Evolutionary conservation across 192 early-diverging fungal species (phyloP), one percentile per base, ranked within the genome.

Genomic region (Coemansia sp.): DNA sequence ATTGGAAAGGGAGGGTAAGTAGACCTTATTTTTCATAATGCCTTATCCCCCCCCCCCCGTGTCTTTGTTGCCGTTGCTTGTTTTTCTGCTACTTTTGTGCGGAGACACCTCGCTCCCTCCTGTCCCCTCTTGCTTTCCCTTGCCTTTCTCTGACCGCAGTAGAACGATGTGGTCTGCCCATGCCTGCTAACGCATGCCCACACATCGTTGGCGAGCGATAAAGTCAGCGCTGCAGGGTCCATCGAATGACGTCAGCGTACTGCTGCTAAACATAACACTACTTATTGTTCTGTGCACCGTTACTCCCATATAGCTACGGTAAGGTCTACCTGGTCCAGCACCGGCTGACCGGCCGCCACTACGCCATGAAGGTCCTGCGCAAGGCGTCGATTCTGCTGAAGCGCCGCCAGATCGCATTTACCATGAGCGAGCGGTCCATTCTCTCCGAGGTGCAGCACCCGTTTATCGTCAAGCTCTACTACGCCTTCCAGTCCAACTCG

Each of bases 331-430:
- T 94, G 36, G 89, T 93, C 3, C 83, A 81, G 44, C 84, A 92
- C 65, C 86, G 82, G 55, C 57, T 55, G 39, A 70, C 73, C 14
- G 50, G 30, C 14, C 41, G 50, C 32, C 58, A 85, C 35, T 94
- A 87, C 63, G 94, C 94, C 19, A 94, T 94, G 94, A 97, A 97
- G 72, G 89, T 93, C 3, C 78, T 97, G 33, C 83, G 84, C 69
- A 94, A 97, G 75, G 91, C 91, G 3, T 83, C 86, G 23, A 80
- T 96, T 32, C 79, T 91, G 36, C 67, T 93, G 11, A 83, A 93
- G 68, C 58, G 79, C 22, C 92, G 93, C 61, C 83, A 85, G 54
- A 85, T 86, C 9, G 79, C 83, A 24, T 82, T 91, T 65, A 96
- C 92, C 34, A 85, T 83, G 68, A 89, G 88, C 50, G 94, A 97